Conservation (phyloP, 495 filamentous ascomycete species). For the Trichocladium antarcticum region DNA sequence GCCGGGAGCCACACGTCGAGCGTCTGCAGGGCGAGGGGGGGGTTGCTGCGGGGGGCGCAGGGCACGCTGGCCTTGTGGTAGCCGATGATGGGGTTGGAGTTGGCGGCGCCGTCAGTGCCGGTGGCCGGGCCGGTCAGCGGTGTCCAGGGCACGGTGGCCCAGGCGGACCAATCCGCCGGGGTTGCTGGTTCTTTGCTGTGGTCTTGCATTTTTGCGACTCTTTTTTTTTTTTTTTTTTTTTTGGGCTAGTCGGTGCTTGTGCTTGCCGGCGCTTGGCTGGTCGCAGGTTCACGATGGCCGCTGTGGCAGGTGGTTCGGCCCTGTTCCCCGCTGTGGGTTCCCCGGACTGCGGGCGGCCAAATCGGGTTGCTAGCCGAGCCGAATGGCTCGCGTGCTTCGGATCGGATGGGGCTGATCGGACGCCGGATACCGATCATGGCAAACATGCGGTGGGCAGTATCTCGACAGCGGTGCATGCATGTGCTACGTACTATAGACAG, state of each 20-base stretch:
- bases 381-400: neutral
- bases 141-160: slow-evolving; percentile 14
- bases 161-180: neutral
- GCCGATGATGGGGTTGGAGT: slow-evolving; percentile 7
- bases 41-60: neutral
- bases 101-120: neutral
- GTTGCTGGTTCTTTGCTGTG: neutral
- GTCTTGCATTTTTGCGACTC: neutral
- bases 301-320: neutral
- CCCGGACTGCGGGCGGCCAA: neutral
- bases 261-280: neutral
- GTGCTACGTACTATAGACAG: no score
- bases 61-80: slow-evolving; percentile 13
- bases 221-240: neutral
- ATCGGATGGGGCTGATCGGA: neutral
- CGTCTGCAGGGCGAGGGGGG: slow-evolving; percentile 12
- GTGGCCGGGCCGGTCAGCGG: neutral
- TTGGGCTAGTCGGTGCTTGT: neutral
- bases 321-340: neutral
- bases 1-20: slow-evolving; percentile 19
- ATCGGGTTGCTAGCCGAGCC: neutral
- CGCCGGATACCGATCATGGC: neutral
- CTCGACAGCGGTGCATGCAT: no score
- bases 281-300: neutral
- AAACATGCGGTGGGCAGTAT: neutral